These are phyloP conservation scores for Tetracladium setigerum DNA, from an alignment of 495 filamentous ascomycete species.

Conservation along the genomic window DNA sequence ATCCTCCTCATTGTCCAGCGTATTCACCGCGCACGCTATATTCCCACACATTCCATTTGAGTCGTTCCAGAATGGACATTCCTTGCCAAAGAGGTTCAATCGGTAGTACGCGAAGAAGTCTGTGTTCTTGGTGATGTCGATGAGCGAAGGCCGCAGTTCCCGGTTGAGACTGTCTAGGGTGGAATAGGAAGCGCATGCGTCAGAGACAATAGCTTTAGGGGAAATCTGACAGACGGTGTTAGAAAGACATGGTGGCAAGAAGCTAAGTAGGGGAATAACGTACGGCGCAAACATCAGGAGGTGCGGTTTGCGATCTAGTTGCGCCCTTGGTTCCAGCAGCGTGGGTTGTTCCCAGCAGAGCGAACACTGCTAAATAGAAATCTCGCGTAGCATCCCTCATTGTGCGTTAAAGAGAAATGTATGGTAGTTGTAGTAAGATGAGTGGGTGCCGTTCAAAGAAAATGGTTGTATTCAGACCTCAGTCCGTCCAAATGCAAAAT, in stretches of 20 bases:
- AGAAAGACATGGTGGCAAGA: conserved; percentile 16
- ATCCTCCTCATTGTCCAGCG: conserved; percentile 88
- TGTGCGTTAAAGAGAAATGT: too few species aligned
- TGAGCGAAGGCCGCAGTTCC: conserved; percentile 68
- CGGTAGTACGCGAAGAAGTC: conserved; percentile 98
- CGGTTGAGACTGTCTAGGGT: conserved; percentile 80
- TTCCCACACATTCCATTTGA: conserved; percentile 93
- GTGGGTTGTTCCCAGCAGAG: conserved; percentile 52
- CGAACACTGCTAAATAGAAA: conserved; percentile 73
- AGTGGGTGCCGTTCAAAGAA: conserved; percentile 2
- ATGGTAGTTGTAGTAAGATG: too few species aligned
- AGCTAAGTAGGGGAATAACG: conserved; percentile 28
- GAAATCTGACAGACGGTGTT: conserved; percentile 35
- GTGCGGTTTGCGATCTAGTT: conserved; percentile 28
- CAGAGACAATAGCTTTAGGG: conserved; percentile 56
- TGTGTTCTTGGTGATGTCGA: conserved; percentile 73
- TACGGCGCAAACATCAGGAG: conserved; percentile 60
- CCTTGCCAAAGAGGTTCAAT: conserved; percentile 90
- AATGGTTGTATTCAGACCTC: too few species aligned
- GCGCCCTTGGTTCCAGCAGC: conserved; percentile 26
- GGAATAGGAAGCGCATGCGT: conserved; percentile 88
- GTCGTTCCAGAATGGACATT: conserved; percentile 94
- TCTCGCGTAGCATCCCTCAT: conserved; percentile 63
- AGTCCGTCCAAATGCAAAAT: too few species aligned
- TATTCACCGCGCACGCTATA: conserved; percentile 95